Evolutionary conservation across 2,329 filamentous ascomycete species (phyloP).

Genomic region (Conoideocrella luteorostrata): DNA sequence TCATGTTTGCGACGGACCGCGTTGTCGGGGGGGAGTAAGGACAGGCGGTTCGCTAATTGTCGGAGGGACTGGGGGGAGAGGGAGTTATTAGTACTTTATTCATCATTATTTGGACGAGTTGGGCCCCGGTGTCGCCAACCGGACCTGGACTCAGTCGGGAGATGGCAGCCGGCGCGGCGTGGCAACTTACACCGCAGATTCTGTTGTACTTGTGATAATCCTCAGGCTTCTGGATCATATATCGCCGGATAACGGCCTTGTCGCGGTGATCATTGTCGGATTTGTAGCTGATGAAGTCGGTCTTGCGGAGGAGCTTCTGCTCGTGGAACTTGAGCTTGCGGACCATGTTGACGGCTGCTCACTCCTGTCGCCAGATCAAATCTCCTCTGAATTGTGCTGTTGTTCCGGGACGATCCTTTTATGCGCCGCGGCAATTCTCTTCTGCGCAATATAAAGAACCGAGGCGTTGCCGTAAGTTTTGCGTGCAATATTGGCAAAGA

Average conservation of each 20-base stretch:
- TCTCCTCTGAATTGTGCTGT: too few relatives aligned
- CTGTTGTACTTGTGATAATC: conserved; percentile 68
- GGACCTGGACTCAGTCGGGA: too few relatives aligned
- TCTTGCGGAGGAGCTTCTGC: conserved; percentile 86
- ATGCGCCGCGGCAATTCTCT: too few relatives aligned
- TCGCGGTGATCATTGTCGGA: conserved; percentile 82
- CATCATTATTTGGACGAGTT: too few relatives aligned
- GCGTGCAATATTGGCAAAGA: too few relatives aligned
- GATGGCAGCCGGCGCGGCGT: too few relatives aligned
- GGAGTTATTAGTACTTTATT: too few relatives aligned
- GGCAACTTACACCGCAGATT: conserved; percentile 61
- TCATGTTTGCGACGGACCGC: conserved; percentile 78
- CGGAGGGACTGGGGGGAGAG: conserved; percentile 68
- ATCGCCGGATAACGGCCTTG: conserved; percentile 70
- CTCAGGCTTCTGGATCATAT: conserved; percentile 83
- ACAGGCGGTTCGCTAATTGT: conserved; percentile 82
- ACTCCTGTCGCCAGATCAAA: too few relatives aligned
- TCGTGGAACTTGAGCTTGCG: conserved; percentile 96
- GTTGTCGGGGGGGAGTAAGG: conserved; percentile 73
- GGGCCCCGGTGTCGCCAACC: too few relatives aligned
- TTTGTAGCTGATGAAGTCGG: conserved; percentile 93
- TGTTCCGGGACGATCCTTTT: too few relatives aligned
- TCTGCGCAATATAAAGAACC: too few relatives aligned
- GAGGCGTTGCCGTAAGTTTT: too few relatives aligned
- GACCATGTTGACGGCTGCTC: conserved; percentile 61